phyloP scores from a whole-genome alignment of 768 basidiomycete genomes.

The Holtermannia corniformis region DNA sequence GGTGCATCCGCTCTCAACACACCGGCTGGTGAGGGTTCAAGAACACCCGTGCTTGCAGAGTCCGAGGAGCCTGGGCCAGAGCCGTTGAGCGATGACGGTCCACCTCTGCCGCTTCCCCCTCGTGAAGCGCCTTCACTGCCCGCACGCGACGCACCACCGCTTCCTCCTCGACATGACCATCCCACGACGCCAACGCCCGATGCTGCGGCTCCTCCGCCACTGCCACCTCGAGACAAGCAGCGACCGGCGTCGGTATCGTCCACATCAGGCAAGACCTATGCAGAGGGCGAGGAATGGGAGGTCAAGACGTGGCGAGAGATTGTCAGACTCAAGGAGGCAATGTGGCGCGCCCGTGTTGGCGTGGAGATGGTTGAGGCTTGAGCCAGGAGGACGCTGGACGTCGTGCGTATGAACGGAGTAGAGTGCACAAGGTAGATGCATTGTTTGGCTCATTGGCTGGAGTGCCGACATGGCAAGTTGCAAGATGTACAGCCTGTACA shows the following conservation, averaged over 20 bases:
- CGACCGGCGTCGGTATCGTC: neutral
- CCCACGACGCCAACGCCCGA: constrained; percentile 14
- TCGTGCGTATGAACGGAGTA: too few species aligned
- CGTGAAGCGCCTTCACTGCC: constrained; percentile 3
- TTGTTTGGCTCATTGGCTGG: too few species aligned
- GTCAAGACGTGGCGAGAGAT: constrained; percentile 35
- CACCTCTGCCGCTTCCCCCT: neutral
- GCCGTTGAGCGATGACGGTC: neutral
- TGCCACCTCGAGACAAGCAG: constrained; percentile 1
- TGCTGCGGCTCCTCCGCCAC: neutral
- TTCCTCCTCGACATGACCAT: constrained; percentile 9
- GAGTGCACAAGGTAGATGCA: neutral
- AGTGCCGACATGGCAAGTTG: too few species aligned
- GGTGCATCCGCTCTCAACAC: neutral
- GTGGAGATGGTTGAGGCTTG: constrained; percentile 19
- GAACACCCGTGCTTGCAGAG: neutral
- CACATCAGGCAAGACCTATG: neutral
- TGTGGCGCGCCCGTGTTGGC: constrained; percentile 36
- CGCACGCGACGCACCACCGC: constrained; percentile 8
- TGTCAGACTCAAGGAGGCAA: constrained; percentile 37
- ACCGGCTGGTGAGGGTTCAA: neutral
- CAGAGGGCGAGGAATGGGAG: constrained; percentile 30
- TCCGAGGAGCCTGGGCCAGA: neutral
- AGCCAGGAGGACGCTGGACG: neutral
- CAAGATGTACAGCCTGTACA: neutral